A percentile compares a stretch with the other conserved stretches of the same genome.
Conservation (phyloP, 1,284 basidiomycete genomes). For the Trichosporon faecale region DNA sequence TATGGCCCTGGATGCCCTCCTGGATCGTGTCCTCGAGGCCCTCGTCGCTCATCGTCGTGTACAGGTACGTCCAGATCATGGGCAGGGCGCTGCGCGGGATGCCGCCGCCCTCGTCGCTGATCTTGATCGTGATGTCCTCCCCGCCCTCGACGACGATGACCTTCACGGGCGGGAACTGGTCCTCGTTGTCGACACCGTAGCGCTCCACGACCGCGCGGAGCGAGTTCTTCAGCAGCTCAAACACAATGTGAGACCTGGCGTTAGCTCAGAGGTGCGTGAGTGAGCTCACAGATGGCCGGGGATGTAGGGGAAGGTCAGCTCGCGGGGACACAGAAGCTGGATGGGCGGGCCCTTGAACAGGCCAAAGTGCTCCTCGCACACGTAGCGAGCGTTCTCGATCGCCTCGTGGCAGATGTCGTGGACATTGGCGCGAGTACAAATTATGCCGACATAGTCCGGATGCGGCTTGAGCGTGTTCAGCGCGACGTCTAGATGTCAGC, state of each 20-base stretch:
- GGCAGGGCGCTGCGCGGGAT: conserved; percentile 91
- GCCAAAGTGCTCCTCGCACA: conserved; percentile 93
- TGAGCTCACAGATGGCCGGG: conserved; percentile 74
- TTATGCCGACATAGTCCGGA: conserved; percentile 93
- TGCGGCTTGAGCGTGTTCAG: conserved; percentile 85
- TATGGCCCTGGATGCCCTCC: conserved; percentile 74
- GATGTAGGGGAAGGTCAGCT: conserved; percentile 91
- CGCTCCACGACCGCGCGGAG: conserved; percentile 94
- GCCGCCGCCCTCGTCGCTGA: conserved; percentile 91
- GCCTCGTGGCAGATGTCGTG: conserved; percentile 97
- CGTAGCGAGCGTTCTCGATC: conserved; percentile 93
- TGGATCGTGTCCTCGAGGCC: conserved; percentile 82
- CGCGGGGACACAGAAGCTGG: conserved; percentile 87
- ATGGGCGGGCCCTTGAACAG: conserved; percentile 96
- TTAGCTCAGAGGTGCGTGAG: no score
- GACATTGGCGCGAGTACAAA: conserved; percentile 93
- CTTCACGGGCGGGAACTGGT: conserved; percentile 87
- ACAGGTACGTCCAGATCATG: conserved; percentile 94
- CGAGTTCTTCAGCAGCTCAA: conserved; percentile 98
- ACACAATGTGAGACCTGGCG: conserved; percentile 76
- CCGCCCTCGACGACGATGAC: conserved; percentile 93
- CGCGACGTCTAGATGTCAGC: conserved; percentile 67
- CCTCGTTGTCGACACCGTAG: conserved; percentile 71
- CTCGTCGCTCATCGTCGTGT: conserved; percentile 93
- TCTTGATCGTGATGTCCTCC: conserved; percentile 97